phyloP scores from a whole-genome alignment of 2,329 filamentous ascomycete species.

The Ophiocordyceps robertsii region DNA sequence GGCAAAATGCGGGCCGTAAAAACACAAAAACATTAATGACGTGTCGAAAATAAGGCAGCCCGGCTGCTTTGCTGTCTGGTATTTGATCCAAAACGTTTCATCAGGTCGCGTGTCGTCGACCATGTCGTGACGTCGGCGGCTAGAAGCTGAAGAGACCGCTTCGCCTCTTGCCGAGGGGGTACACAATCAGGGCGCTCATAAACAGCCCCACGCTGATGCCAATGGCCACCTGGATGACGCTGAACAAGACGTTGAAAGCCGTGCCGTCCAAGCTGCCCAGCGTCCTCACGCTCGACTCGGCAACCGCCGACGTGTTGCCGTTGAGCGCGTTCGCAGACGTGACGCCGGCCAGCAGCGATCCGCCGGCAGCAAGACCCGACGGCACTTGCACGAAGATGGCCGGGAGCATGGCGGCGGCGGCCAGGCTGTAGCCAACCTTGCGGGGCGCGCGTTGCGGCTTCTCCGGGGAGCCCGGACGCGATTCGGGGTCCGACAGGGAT shows the following conservation, averaged over 20 bases:
- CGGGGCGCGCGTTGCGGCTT: constrained; percentile 19
- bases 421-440: constrained; percentile 57
- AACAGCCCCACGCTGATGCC: constrained; percentile 49
- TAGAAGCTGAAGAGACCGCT: constrained; percentile 44
- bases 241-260: constrained; percentile 40
- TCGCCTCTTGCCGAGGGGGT: constrained; percentile 42
- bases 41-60: too few species aligned
- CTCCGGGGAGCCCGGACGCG: constrained; percentile 11
- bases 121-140: background rate
- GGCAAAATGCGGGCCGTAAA: too few species aligned
- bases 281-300: constrained; percentile 2
- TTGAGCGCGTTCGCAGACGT: constrained; percentile 41
- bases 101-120: too few species aligned
- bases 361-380: constrained; percentile 45
- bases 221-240: constrained; percentile 47
- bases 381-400: constrained; percentile 68
- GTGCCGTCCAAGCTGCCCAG: constrained; percentile 25
- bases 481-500: constrained; percentile 18
- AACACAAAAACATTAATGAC: too few species aligned
- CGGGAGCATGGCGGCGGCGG: constrained; percentile 72
- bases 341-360: constrained; percentile 44
- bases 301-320: constrained; percentile 15
- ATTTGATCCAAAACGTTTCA: too few species aligned
- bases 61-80: too few species aligned
- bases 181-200: constrained; percentile 40